Evolutionary conservation across 73 alveolate species (phyloP), one percentile per base, ranked within the genome.

Genomic region (Blepharisma stoltei): DNA sequence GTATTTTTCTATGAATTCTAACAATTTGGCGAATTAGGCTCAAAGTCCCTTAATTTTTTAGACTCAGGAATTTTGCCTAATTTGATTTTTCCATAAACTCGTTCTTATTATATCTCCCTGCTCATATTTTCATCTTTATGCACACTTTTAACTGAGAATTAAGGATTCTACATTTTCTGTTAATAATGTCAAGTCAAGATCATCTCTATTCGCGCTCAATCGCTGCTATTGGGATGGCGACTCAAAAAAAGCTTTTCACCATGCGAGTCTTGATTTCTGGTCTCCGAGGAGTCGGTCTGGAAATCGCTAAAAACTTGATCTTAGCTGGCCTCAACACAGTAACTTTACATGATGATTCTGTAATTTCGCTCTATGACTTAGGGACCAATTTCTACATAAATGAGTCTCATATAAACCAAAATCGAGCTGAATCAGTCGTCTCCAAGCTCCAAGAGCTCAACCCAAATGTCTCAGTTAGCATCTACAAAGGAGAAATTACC

Each of bases 211-310:
- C 98, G 20, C 90, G 99, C 71, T 95, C 92, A 87, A 96, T 96
- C 67, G 99, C 99, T 53, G 91, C 99, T 76, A 93, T 90, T 85
- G 99, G 99, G 44, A 93, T 96, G 97, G 98, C 94, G 81, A 89
- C 98, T 70, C 93, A 94, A 98, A 97, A 98, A 76, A 94, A 95
- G 86, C 92, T 96, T 65, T 89, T 96, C 76, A 92, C 92, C 84
- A 79, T 96, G 89, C 90, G 94, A 54, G 94, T 90, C 54, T 83
- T 90, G 53, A 78, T 90, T 44, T 65, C 85, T 9, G 97, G 97
- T 9, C 81, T 90, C 55, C 69, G 97, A 50, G 97, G 97, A 6
- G 78, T 90, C 44, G 97, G 97, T 6, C 86, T 78, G 9, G 93
- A 81, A 73, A 54, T 71, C 7, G 99, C 99, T 25, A 97, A 97